Percentiles rank a stretch among this genome's conserved stretches.
Evolutionary conservation across 2,329 filamentous ascomycete genomes (phyloP).

Genomic region (Colletotrichum spinosum): DNA sequence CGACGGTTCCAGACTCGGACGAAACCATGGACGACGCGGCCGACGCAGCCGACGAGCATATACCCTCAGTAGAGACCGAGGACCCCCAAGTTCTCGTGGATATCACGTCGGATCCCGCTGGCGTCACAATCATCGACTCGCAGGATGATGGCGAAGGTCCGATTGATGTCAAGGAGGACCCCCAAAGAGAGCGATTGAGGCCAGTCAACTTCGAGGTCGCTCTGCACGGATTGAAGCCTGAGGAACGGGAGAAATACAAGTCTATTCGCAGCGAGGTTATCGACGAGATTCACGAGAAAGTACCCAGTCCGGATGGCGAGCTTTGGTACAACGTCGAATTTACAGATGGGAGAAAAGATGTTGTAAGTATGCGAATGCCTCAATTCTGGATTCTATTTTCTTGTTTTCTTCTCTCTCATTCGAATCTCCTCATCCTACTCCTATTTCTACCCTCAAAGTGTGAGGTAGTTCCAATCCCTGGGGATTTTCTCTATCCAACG

Average conservation of each 20-base stretch:
- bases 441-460: no score
- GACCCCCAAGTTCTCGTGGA: no score
- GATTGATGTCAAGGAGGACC: neutral
- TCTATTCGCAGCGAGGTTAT: slow-evolving; percentile 51
- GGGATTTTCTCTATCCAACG: no score
- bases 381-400: no score
- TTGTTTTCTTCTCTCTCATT: neutral
- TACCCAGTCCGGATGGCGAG: slow-evolving; percentile 42
- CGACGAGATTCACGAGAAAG: slow-evolving; percentile 49
- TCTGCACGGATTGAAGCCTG: slow-evolving; percentile 44
- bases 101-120: neutral
- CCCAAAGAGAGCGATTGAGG: slow-evolving; percentile 1
- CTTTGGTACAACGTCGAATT: slow-evolving; percentile 55
- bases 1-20: neutral
- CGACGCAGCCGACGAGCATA: neutral
- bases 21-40: no score
- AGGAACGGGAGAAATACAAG: slow-evolving; percentile 46
- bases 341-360: slow-evolving; percentile 57
- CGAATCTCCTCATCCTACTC: neutral
- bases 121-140: neutral
- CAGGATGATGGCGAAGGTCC: neutral
- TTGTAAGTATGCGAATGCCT: slow-evolving; percentile 51
- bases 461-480: no score
- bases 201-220: slow-evolving; percentile 44
- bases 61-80: neutral